A percentile compares a stretch with the other conserved stretches of the same genome.
Evolutionary conservation across 2,329 filamentous ascomycete species (phyloP).

Genomic region (Colletotrichum cordylinicola): DNA sequence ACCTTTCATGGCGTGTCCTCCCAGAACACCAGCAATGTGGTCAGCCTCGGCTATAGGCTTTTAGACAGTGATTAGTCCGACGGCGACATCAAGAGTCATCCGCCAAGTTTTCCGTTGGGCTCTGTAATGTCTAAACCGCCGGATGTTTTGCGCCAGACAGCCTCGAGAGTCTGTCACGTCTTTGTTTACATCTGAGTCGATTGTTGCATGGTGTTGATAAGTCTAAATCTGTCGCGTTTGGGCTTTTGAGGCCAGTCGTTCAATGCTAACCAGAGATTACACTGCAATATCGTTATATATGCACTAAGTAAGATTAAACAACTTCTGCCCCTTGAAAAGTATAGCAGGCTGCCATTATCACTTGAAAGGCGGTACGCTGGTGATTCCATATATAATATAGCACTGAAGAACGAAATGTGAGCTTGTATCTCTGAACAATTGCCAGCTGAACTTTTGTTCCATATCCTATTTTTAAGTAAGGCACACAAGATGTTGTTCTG

Average conservation of each 20-base stretch:
- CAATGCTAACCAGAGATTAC: no score
- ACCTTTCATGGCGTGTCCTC: neutral
- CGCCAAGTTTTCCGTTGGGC: neutral
- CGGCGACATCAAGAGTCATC: neutral
- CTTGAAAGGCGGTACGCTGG: no score
- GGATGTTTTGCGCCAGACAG: neutral
- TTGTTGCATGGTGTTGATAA: neutral
- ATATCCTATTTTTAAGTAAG: no score
- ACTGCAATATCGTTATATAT: no score
- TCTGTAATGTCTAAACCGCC: neutral
- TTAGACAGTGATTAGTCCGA: neutral
- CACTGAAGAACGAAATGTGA: no score
- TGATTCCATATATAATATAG: no score
- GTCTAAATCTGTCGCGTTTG: neutral
- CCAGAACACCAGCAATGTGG: neutral
- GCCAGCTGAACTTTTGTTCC: no score
- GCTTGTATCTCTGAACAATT: no score
- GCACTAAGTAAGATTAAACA: no score
- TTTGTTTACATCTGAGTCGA: neutral
- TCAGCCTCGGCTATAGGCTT: neutral
- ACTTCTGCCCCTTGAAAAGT: no score
- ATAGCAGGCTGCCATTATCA: no score
- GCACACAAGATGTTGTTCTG: rapidly evolving
- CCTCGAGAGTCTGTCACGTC: neutral
- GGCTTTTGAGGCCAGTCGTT: no score